Conservation (phyloP, 1,139 yeast genomes). For the Arxiozyma telluris region DNA sequence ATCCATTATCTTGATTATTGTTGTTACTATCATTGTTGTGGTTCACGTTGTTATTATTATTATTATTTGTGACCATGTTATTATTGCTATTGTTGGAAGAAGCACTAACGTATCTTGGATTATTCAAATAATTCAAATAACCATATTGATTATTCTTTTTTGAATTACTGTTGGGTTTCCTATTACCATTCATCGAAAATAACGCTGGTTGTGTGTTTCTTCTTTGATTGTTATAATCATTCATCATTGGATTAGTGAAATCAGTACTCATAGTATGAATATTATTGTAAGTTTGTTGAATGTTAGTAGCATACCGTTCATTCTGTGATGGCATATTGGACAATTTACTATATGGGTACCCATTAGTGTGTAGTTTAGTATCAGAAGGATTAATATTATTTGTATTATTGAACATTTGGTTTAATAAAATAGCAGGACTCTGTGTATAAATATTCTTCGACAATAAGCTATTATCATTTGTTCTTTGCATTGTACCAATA, state of each 20-base stretch:
- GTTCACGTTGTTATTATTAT: background rate
- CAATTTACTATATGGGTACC: background rate
- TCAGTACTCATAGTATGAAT: background rate
- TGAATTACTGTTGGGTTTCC: background rate
- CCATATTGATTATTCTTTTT: constrained; percentile 4
- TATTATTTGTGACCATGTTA: background rate
- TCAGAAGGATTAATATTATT: background rate
- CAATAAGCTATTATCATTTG: background rate
- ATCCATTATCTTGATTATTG: constrained; percentile 18
- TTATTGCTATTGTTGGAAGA: background rate
- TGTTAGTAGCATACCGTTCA: background rate
- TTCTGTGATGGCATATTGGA: background rate
- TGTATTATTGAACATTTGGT: background rate
- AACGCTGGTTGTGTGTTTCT: constrained; percentile 9
- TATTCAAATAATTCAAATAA: constrained; percentile 8
- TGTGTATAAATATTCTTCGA: background rate
- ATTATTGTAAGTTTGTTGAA: background rate
- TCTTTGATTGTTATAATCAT: constrained; percentile 4
- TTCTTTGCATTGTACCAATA: background rate
- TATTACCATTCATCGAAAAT: background rate
- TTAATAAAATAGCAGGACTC: background rate
- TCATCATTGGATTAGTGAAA: background rate
- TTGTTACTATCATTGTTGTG: background rate
- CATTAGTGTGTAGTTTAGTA: background rate
- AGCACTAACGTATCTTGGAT: constrained; percentile 2